Percentiles rank a stretch among this genome's conserved stretches.
Evolutionary conservation across 441 rosid species (phyloP).

Genomic region (Manihot esculenta): DNA sequence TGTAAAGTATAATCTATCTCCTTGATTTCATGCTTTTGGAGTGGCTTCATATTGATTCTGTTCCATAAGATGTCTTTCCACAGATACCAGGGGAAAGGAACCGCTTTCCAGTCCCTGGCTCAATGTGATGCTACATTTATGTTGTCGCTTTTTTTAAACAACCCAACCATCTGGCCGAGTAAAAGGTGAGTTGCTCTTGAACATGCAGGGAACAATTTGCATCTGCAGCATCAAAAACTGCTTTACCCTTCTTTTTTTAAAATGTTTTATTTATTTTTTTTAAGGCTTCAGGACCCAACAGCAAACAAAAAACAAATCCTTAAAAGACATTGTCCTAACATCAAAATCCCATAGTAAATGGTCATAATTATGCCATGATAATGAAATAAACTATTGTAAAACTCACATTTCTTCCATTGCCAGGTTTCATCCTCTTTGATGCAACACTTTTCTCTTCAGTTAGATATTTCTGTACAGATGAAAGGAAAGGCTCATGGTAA

Average conservation of each 20-base stretch:
- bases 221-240: constrained; percentile 33
- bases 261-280: no score
- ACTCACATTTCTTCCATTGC: no score
- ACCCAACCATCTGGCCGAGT: constrained; percentile 52
- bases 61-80: constrained; percentile 43
- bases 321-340: no score
- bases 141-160: constrained; percentile 39
- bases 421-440: no score
- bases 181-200: constrained; percentile 30
- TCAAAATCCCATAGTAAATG: no score
- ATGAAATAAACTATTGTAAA: no score
- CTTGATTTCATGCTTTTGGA: constrained; percentile 15
- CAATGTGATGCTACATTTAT: constrained; percentile 46
- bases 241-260: background rate
- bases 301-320: background rate
- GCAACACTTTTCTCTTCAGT: no score
- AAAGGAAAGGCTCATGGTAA: no score
- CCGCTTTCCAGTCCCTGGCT: constrained; percentile 46
- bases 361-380: no score
- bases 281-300: background rate
- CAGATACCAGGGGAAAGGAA: constrained; percentile 49
- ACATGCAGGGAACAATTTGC: constrained; percentile 26
- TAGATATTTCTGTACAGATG: no score
- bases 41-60: constrained; percentile 21
- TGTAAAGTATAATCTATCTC: constrained; percentile 31